These are phyloP conservation scores for Mucor lusitanicus DNA, from an alignment of 371 early-diverging fungal genomes.

Conservation along the genomic window DNA sequence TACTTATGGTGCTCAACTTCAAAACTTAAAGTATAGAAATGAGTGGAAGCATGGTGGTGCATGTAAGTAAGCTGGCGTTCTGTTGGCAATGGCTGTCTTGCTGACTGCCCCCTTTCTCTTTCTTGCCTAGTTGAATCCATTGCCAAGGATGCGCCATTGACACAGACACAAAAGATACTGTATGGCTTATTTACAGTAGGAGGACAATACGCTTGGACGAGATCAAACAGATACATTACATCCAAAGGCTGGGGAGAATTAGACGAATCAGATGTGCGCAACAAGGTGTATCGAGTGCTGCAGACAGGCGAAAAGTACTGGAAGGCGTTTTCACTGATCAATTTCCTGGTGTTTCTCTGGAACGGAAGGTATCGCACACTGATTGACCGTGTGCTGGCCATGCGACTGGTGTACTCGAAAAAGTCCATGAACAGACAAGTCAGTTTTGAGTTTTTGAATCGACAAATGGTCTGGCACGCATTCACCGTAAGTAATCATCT, in stretches of 20 bases:
- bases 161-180: conserved; percentile 57
- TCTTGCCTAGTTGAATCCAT: conserved; percentile 70
- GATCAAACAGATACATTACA: conserved; percentile 62
- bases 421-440: conserved; percentile 77
- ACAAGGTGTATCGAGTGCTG: conserved; percentile 64
- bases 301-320: conserved; percentile 70
- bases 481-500: conserved; percentile 75
- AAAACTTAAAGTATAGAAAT: conserved; percentile 77
- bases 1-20: conserved; percentile 69
- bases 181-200: conserved; percentile 69
- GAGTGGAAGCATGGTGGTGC: conserved; percentile 65
- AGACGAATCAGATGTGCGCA: conserved; percentile 58
- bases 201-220: conserved; percentile 75
- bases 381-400: conserved; percentile 75
- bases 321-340: conserved; percentile 67
- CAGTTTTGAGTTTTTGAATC: conserved; percentile 90
- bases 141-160: conserved; percentile 61
- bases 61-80: conserved; percentile 42
- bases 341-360: conserved; percentile 83
- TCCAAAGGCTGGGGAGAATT: conserved; percentile 81
- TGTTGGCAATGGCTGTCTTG: background rate
- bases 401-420: conserved; percentile 82
- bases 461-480: conserved; percentile 94
- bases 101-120: too few species aligned
- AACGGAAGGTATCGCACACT: conserved; percentile 82